Conservation (phyloP, 768 basidiomycete genomes). For the Pulveroboletus sp. region DNA sequence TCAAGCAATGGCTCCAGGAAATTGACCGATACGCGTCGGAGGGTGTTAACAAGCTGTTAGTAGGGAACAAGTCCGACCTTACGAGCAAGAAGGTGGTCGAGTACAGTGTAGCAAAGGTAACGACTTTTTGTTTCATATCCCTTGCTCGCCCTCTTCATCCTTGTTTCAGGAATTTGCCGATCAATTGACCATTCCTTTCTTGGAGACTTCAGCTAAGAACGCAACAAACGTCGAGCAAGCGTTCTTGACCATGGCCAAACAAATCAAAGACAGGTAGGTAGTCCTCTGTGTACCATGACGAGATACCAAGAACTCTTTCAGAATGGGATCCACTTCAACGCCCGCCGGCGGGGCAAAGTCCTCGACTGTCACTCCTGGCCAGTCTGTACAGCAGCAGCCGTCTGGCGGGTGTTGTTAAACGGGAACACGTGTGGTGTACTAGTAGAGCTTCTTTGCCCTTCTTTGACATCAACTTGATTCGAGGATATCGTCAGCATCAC, state of each 20-base stretch:
- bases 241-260: slow-evolving; percentile 98
- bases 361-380: slow-evolving; percentile 78
- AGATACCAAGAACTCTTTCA: slow-evolving; percentile 24
- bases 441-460: slow-evolving; percentile 15
- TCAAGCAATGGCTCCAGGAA: slow-evolving; percentile 93
- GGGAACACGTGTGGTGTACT: slow-evolving; percentile 13
- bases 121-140: slow-evolving; percentile 2
- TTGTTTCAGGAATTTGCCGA: slow-evolving; percentile 81
- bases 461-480: slow-evolving; percentile 12
- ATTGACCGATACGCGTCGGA: slow-evolving; percentile 96
- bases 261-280: slow-evolving; percentile 83
- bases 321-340: slow-evolving; percentile 82
- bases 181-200: slow-evolving; percentile 88
- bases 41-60: slow-evolving; percentile 96
- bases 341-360: slow-evolving; percentile 74
- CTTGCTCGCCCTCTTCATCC: slow-evolving; percentile 1
- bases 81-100: slow-evolving; percentile 95
- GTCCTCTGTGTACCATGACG: neutral
- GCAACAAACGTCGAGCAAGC: slow-evolving; percentile 99
- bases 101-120: slow-evolving; percentile 80
- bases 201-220: slow-evolving; percentile 99
- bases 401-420: slow-evolving; percentile 76
- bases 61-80: slow-evolving; percentile 98
- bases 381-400: slow-evolving; percentile 74
- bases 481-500: slow-evolving; percentile 27